Evolutionary conservation across 768 basidiomycete species (phyloP).

Genomic region (Glaciozyma antarctica): DNA sequence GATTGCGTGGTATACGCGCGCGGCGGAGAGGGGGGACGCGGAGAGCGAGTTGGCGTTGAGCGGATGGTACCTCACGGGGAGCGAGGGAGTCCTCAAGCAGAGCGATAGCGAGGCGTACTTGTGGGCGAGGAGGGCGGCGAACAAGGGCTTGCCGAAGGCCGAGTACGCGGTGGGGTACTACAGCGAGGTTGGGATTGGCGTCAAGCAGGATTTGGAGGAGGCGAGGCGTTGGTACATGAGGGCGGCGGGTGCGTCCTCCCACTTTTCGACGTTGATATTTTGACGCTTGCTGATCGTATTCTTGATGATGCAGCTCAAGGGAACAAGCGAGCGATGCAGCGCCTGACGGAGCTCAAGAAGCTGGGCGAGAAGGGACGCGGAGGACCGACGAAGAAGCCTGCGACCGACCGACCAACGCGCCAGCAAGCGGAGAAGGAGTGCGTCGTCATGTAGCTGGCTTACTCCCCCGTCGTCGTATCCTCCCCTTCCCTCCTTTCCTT

Average conservation of each 20-base stretch:
- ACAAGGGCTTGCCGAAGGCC: slow-evolving; percentile 91
- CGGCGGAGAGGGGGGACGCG: slow-evolving; percentile 89
- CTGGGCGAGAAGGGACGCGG: slow-evolving; percentile 42
- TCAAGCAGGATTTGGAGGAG: slow-evolving; percentile 89
- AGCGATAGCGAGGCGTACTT: slow-evolving; percentile 97
- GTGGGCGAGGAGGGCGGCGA: slow-evolving; percentile 92
- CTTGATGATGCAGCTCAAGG: slow-evolving; percentile 61
- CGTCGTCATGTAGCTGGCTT: slow-evolving; percentile 45
- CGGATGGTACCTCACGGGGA: slow-evolving; percentile 96
- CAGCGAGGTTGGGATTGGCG: slow-evolving; percentile 92
- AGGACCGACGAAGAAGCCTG: slow-evolving; percentile 49
- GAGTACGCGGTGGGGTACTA: slow-evolving; percentile 95
- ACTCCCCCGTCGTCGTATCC: neutral
- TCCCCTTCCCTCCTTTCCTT: neutral
- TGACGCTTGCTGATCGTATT: neutral
- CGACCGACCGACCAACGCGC: slow-evolving; percentile 62
- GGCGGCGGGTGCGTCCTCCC: slow-evolving; percentile 67
- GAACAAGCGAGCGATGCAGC: slow-evolving; percentile 94
- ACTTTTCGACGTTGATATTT: slow-evolving; percentile 4
- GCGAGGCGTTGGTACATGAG: slow-evolving; percentile 99
- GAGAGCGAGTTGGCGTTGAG: slow-evolving; percentile 93
- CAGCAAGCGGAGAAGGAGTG: slow-evolving; percentile 90
- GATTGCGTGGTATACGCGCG: slow-evolving; percentile 98
- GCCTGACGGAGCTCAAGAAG: slow-evolving; percentile 89
- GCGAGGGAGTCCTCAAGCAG: slow-evolving; percentile 91